Evolutionary conservation across 768 basidiomycete genomes (phyloP), one percentile per base, ranked within the genome.

Genomic region (Antrodiella citrinella): DNA sequence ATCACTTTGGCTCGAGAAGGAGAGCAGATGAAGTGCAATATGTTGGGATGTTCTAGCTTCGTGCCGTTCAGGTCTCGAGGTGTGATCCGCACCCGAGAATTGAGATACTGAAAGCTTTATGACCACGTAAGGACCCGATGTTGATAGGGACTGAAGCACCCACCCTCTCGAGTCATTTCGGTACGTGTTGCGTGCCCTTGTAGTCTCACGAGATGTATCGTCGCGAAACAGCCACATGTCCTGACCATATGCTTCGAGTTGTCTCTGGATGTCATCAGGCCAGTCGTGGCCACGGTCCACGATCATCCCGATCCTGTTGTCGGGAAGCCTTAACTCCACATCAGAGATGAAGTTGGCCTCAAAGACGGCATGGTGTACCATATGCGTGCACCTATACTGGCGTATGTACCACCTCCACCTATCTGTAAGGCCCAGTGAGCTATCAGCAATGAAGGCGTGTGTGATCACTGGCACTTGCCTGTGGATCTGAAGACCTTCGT

Each of bases 331-430:
- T 39, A 7, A 9, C n/a, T n/a, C n/a, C n/a, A n/a, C n/a, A n/a
- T n/a, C n/a, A n/a, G n/a, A n/a, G n/a, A n/a, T n/a, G n/a, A n/a
- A n/a, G n/a, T n/a, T n/a, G n/a, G n/a, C n/a, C 21, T 24, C 38
- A 47, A 44, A 46, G 58, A 7, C 41, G 10, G 10, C 10, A 18
- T 38, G 41, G 41, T 9, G 50, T 51, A 86, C 86, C 89, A 94
- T 62, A 93, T 80, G 44, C 92, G 77, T 21, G 89, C 82, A 2
- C 89, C 92, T 41, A 95, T 74, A 39, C 74, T 69, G 47, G 87
- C 86, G 65, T 87, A 89, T 0, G 85, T 89, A 2, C 92, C 92
- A 1, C 89, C 93, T 0, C 92, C 92, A 21, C 92, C 92, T 55
- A 94, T 91, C 82, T 92, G 50, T 35, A 35, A 35, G 15, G 15